Evolutionary conservation across 306 rosid genomes (phyloP).

Genomic region (Dalbergia cultrata): DNA sequence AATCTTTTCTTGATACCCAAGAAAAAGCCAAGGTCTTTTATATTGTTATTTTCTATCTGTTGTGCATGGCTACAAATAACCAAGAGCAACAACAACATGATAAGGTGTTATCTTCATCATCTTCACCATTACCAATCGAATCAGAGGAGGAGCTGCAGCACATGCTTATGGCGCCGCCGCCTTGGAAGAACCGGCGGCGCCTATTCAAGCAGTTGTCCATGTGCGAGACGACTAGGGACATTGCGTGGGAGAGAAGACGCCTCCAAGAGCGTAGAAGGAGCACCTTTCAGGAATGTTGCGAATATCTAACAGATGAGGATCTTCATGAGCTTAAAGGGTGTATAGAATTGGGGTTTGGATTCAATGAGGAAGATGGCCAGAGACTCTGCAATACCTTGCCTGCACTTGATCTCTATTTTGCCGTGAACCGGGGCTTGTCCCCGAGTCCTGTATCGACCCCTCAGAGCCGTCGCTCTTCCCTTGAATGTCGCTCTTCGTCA

Average conservation of each 20-base stretch:
- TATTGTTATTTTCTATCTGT: neutral
- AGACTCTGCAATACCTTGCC: conserved; percentile 78
- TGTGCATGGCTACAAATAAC: neutral
- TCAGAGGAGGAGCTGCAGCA: conserved; percentile 65
- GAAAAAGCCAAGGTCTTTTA: neutral
- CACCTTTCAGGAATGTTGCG: conserved; percentile 44
- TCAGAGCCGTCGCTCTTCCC: conserved; percentile 61
- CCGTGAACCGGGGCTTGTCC: conserved; percentile 75
- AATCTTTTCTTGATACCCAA: neutral
- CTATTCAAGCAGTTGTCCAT: conserved; percentile 71
- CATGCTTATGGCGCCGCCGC: conserved; percentile 61
- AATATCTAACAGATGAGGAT: conserved; percentile 77
- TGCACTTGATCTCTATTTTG: conserved; percentile 94
- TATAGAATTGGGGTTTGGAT: conserved; percentile 92
- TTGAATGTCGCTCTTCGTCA: conserved; percentile 64
- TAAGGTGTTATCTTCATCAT: neutral
- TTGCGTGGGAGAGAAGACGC: conserved; percentile 90
- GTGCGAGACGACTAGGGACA: conserved; percentile 76
- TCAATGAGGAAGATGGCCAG: conserved; percentile 92
- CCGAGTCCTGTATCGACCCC: conserved; percentile 84
- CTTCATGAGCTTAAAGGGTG: conserved; percentile 82
- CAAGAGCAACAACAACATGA: conserved; percentile 1
- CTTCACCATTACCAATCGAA: conserved; percentile 16
- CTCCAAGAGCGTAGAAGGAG: conserved; percentile 59
- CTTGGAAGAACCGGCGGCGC: conserved; percentile 54